phyloP scores from a whole-genome alignment of 2,329 filamentous ascomycete genomes.

The Aspergillus unguis region DNA sequence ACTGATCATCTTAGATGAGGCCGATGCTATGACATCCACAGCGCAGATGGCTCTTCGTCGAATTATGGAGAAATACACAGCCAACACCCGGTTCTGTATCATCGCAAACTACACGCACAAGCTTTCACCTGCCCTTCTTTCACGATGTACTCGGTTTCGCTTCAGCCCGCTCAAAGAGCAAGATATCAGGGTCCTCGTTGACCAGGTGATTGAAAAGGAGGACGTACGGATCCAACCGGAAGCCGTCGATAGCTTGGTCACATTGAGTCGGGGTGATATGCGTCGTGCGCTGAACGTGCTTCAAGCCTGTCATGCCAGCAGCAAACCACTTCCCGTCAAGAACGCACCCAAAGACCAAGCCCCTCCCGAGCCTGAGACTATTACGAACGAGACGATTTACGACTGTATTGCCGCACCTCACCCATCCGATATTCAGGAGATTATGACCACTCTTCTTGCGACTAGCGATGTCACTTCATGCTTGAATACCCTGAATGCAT shows the following conservation, averaged over 20 bases:
- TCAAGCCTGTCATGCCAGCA: constrained; percentile 93
- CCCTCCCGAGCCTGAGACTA: constrained; percentile 69
- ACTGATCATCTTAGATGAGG: constrained; percentile 95
- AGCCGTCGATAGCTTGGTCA: constrained; percentile 78
- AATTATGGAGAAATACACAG: constrained; percentile 99
- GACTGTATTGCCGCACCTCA: constrained; percentile 95
- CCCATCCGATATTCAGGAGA: constrained; percentile 80
- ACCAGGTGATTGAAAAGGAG: constrained; percentile 86
- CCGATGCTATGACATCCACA: constrained; percentile 99
- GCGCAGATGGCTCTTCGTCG: constrained; percentile 95
- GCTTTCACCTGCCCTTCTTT: constrained; percentile 85
- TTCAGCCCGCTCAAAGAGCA: constrained; percentile 89
- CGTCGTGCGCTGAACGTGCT: constrained; percentile 88
- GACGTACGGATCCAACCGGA: constrained; percentile 76
- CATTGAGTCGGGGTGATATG: constrained; percentile 93
- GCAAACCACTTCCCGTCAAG: constrained; percentile 65
- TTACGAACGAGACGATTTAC: constrained; percentile 90
- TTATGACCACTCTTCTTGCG: constrained; percentile 75
- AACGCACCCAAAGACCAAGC: constrained; percentile 57
- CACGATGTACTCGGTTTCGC: constrained; percentile 88
- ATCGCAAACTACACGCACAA: constrained; percentile 99
- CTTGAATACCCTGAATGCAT: constrained; percentile 77
- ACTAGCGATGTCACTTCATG: constrained; percentile 88
- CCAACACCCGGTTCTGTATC: constrained; percentile 95
- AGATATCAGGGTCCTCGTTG: constrained; percentile 81